Evolutionary conservation across 2,329 filamentous ascomycete species (phyloP).

Genomic region (Pseudogymnoascus sp.): DNA sequence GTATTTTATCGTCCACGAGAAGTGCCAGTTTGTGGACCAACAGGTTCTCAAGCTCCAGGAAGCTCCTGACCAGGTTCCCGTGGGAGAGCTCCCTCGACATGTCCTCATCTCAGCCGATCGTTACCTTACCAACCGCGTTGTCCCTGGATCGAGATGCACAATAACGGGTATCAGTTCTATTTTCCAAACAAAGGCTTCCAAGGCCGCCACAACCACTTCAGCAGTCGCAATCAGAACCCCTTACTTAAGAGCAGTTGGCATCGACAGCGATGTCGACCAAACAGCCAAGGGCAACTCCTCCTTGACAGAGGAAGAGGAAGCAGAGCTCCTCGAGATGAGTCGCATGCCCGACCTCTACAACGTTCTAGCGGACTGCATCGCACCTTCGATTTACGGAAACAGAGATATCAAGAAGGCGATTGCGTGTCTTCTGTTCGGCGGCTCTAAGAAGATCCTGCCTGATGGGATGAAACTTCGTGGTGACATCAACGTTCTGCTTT

Average conservation of each 20-base stretch:
- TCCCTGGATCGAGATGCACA: constrained; percentile 88
- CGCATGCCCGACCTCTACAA: constrained; percentile 87
- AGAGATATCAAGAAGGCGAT: constrained; percentile 96
- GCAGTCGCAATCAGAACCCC: constrained; percentile 94
- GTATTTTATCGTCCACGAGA: constrained; percentile 92
- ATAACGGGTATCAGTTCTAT: constrained; percentile 98
- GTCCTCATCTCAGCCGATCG: constrained; percentile 95
- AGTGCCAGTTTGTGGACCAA: constrained; percentile 90
- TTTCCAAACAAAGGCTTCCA: constrained; percentile 85
- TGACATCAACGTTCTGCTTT: constrained; percentile 93
- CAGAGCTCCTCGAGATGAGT: constrained; percentile 89
- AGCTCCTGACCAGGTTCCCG: constrained; percentile 92
- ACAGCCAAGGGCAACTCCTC: constrained; percentile 74
- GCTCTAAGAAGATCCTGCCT: constrained; percentile 93
- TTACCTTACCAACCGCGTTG: constrained; percentile 89
- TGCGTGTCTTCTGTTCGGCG: constrained; percentile 83
- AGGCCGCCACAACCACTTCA: constrained; percentile 61
- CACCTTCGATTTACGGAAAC: constrained; percentile 96
- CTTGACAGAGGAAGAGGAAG: constrained; percentile 93
- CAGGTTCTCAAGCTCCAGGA: constrained; percentile 98
- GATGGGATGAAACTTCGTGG: constrained; percentile 97
- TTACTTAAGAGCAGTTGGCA: constrained; percentile 86
- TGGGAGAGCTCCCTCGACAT: constrained; percentile 89
- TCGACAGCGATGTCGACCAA: constrained; percentile 83
- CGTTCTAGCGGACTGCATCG: constrained; percentile 83